Conservation (phyloP, 2,329 filamentous ascomycete species). For the Diaporthe destruens region DNA sequence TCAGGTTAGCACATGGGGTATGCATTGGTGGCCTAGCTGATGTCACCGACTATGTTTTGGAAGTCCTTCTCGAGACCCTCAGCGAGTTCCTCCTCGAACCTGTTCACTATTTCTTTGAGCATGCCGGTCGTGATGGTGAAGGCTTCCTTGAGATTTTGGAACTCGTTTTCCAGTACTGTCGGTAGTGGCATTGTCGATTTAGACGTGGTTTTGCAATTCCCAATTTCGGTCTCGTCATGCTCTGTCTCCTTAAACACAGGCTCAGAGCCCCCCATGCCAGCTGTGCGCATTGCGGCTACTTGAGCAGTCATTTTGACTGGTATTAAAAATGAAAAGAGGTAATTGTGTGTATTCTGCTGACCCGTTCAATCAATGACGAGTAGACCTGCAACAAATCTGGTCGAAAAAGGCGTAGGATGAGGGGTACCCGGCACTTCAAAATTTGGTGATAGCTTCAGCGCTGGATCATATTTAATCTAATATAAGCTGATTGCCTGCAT, state of each 20-base stretch:
- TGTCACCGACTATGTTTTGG: conserved; percentile 35
- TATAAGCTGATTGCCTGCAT: background rate
- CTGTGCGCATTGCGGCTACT: background rate
- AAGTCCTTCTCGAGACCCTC: conserved; percentile 30
- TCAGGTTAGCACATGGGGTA: background rate
- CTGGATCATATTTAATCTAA: background rate
- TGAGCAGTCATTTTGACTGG: background rate
- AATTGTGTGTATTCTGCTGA: background rate
- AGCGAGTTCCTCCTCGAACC: conserved; percentile 33
- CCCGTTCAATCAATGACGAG: background rate
- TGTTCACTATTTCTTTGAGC: conserved; percentile 34
- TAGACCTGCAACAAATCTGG: background rate
- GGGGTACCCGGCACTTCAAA: background rate
- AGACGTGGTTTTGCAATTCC: background rate
- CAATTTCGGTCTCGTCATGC: background rate
- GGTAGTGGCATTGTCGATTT: conserved; percentile 20
- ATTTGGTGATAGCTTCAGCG: conserved; percentile 1
- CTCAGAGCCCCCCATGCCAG: background rate
- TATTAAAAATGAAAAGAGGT: background rate
- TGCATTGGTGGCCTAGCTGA: background rate
- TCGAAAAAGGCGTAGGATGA: background rate
- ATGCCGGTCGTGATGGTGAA: conserved; percentile 33
- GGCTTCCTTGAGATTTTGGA: conserved; percentile 8
- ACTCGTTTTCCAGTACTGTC: conserved; percentile 4
- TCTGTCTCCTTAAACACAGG: background rate